Evolutionary conservation across 441 rosid genomes (phyloP), one percentile per base, ranked within the genome.

Genomic region (Erodium texanum): DNA sequence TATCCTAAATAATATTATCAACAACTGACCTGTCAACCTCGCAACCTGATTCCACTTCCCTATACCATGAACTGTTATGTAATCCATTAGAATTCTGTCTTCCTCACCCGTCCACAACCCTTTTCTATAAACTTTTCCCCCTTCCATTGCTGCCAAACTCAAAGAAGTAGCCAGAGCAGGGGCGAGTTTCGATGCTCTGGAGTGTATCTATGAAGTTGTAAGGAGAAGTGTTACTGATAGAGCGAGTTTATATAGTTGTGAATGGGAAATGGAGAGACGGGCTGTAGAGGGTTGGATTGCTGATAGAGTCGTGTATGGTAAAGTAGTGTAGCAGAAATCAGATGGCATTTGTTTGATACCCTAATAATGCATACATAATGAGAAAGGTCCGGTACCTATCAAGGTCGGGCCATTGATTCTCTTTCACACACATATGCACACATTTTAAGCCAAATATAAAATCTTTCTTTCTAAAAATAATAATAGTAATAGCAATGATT

Each of bases 41-140:
- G 87, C 77, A 5, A 82, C 73, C 7, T 83, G 86, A 77, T 82
- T 85, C 92, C 92, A 87, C 45, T 85, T 85, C 34, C 89, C 86
- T 75, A 82, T 81, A 32, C 87, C 92, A 62, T 87, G 83, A 64
- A 72, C 54, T 62, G 56, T 75, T 43, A 87, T 79, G 80, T 81
- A 79, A 59, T 84, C 88, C 68, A 69, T 69, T 66, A 87, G 79
- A 66, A 81, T 77, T 69, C 71, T 80, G 75, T 87, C 93, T 66
- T 87, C 93, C 74, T 83, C 93, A 45, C 61, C 81, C 48, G 87
- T 82, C 90, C 90, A 87, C 71, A 85, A 52, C 74, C 87, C 86
- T 71, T 79, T 85, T 73, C 68, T 85, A 66, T 75, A 65, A 19
- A 72, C 83, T 19, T 70, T 72, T 65, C 67, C 68, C 36, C 76